Conservation (phyloP, 805 yeast species). For the Priceomyces haplophilus region DNA sequence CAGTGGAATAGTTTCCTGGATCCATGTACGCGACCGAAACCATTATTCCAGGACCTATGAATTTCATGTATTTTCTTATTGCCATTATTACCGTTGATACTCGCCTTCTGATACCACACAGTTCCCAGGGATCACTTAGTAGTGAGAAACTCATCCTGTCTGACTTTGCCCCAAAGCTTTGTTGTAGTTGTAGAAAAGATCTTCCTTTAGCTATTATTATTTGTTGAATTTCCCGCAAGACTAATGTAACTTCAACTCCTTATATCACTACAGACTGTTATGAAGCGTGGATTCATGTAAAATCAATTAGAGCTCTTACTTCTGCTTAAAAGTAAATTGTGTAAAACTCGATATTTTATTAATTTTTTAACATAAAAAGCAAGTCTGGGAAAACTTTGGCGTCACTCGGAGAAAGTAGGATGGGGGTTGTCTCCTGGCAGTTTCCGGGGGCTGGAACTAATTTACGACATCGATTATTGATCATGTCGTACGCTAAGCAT, state of each 20-base stretch:
- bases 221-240: too few species aligned
- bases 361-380: not conserved
- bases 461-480: not conserved
- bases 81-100: conserved; percentile 6
- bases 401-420: conserved; percentile 4
- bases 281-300: too few species aligned
- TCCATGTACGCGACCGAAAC: conserved; percentile 91
- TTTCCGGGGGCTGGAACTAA: not conserved
- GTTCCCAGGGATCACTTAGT: not conserved
- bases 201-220: too few species aligned
- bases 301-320: too few species aligned
- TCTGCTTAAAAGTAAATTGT: too few species aligned
- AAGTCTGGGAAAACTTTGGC: conserved; percentile 4
- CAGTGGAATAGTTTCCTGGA: conserved; percentile 90
- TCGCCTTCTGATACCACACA: not conserved
- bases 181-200: too few species aligned
- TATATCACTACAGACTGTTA: too few species aligned
- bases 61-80: conserved; percentile 55
- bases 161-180: not conserved
- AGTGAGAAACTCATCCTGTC: not conserved
- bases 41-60: conserved; percentile 85
- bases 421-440: not conserved
- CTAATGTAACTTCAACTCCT: too few species aligned
- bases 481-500: not conserved
- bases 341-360: too few species aligned